Base-by-base conservation (phyloP, 1,284 basidiomycete species). In the Cystobasidiaceae sp. region DNA sequence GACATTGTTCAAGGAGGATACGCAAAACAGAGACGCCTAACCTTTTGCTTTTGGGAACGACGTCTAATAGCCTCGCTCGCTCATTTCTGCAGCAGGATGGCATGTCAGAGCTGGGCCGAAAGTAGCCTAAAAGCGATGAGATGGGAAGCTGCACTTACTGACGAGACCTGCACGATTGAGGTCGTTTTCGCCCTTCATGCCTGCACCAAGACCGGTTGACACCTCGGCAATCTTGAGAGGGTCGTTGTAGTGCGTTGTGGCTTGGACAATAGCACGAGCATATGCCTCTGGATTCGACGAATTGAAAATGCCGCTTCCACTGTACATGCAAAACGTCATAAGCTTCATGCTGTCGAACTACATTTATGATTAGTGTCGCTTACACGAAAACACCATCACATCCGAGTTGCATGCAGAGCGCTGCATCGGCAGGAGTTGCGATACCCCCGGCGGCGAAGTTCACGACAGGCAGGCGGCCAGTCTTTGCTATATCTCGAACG, bases 351-450 rank as follows among this genome's bases (percentile, higher is more conserved):
- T 71, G 50, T 48, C 23, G 23, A 45, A 33, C 33, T 28, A 13
- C 44, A 27, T 39, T 45, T 58, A 49, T 64, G 34, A 19, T 13
- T 30, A 39, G 69, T 67, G 64, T 44, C 43, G 79, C 82, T 70
- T 73, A 90, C 90, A 79, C 78, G 67, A 79, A 79, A 25, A 79
- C 90, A 82, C 96, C 94, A 76, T 98, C 94, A 77, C 91, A 93
- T 52, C 94, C 93, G 39, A 99, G 84, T 77, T 97, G 93, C 94
- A 98, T 98, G 94, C 98, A 97, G 70, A 99, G 80, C 3, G 96
- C 96, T 23, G 94, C 96, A 77, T 99, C 94, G 70, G 93, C 93
- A 51, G 94, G 94, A 4, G 94, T 97, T 54, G 96, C 93, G 66
- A 98, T 85, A 70, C 94, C 94, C 17, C 50, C 49, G 28, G 66